Base-by-base conservation (phyloP, 2,329 filamentous ascomycete species). In the Microascus cirrosus region DNA sequence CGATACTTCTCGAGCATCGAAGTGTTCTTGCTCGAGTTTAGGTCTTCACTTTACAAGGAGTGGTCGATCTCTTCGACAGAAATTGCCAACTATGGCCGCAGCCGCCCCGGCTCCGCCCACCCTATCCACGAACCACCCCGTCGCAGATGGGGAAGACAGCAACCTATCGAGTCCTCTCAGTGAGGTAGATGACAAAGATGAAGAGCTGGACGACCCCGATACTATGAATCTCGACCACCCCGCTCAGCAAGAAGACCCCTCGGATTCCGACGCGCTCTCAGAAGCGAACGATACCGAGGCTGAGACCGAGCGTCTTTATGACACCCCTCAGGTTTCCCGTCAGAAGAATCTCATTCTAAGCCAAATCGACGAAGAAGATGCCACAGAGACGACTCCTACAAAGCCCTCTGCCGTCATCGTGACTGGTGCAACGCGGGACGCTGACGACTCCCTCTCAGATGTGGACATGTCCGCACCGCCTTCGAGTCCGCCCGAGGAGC, bases 241-340 rank as follows among this genome's bases (percentile, higher is more conserved):
- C 42, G 63, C 53, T 28, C 45, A 22, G 11, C 60, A 63, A 28
- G 57, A 70, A 56, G 68, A 69, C 56, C 72, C 71, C 52, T 71
- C 69, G 34, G 73, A 76, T 63, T 77, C 77, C 10, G 76, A 79
- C 63, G 75, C 80, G 61, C 76, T 82, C 59, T 83, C 84, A 18
- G 80, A 84, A 60, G 71, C 76, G 58, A 82, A 84, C 66, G 82
- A 83, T 69, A 86, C 92, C 3, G 93, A 97, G 72, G 93, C 93
- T 36, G 93, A 96, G 73, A 97, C 93, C 1, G 92, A 96, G 73
- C 86, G 94, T 60, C 80, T 99, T 60, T 94, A 94, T 67, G 85
- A 89, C 67, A 95, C 90, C n/a, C 91, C 92, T 20, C 83, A 84
- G 61, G 88, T 79, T 66, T 73, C 79, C 66, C 78, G 84, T 63